Evolutionary conservation across 2,329 filamentous ascomycete species (phyloP), one percentile per base, ranked within the genome.

Genomic region (Thielaviopsis musarum): DNA sequence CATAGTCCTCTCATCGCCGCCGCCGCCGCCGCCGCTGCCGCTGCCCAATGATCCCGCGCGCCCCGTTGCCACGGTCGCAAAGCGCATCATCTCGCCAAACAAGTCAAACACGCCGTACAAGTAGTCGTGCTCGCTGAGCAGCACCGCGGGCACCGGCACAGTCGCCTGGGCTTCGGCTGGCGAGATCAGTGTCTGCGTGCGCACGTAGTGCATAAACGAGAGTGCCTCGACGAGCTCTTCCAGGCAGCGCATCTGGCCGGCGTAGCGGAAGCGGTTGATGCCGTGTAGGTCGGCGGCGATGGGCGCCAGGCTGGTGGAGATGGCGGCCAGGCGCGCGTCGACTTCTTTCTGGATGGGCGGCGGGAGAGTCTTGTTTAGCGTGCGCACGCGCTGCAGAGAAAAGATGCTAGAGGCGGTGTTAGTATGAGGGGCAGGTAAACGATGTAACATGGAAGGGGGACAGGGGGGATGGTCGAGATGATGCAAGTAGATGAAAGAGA

Each of bases 211-310:
- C 62, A 85, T 78, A 69, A 98, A 96, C 0, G 87, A 86, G 28
- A 94, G 75, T 0, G 91, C 91, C 73, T 98, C 93, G 70, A 96
- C 87, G 67, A 89, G 93, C 72, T 98, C 93, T 71, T 98, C 93
- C 57, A 95, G 82, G 55, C 90, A 91, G 22, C 85, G 87, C 64
- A 96, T 84, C 58, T 90, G 82, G 59, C 81, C 77, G 56, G 82
- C 78, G 72, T 97, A 98, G 60, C 93, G 86, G 72, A 88, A 82
- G 9, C 86, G 80, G 70, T 95, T 93, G 66, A 91, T 77, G 48
- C 83, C 83, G 65, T 85, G 79, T 5, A 96, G 75, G 64, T 97
- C 91, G 1, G 79, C 75, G 19, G 82, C 78, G 59, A 96, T 80
- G 49, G 76, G 72, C 3, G 74, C 71, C 62, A 95, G 87, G 15